Percentiles rank a stretch among this genome's conserved stretches.
Conservation (phyloP, 768 basidiomycete genomes). For the Candolleomyces aberdarensis region DNA sequence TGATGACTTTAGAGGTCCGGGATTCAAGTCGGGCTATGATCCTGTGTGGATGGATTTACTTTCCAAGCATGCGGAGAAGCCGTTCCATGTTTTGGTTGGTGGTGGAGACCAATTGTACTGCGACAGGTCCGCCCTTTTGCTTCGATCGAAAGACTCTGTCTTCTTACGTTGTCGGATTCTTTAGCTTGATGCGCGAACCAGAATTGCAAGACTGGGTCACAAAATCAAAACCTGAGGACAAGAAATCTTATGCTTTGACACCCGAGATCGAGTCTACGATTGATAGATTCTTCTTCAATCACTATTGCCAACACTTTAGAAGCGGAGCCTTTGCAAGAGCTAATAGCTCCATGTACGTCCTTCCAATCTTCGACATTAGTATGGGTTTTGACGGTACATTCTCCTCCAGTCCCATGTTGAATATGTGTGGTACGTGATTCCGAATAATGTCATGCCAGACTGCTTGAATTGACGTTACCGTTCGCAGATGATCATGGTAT, state of each 20-base stretch:
- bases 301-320: constrained; percentile 85
- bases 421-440: constrained; percentile 67
- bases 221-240: constrained; percentile 52
- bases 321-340: constrained; percentile 88
- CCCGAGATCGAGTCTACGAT: constrained; percentile 72
- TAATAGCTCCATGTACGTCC: constrained; percentile 82
- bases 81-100: constrained; percentile 90
- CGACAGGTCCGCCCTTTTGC: constrained; percentile 50
- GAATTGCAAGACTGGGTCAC: constrained; percentile 86
- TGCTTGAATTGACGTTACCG: too few relatives aligned
- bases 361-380: not conserved
- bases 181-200: constrained; percentile 78
- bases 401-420: constrained; percentile 69
- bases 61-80: constrained; percentile 68
- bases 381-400: not conserved
- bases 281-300: constrained; percentile 87
- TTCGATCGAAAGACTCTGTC: not conserved
- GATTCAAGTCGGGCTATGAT: constrained; percentile 80
- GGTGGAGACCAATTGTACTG: constrained; percentile 95
- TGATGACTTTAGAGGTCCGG: constrained; percentile 80
- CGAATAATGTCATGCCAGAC: not conserved
- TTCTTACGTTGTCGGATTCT: constrained; percentile 2
- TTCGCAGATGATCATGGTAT: constrained; percentile 73
- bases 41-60: constrained; percentile 95
- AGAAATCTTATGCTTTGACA: constrained; percentile 57